A percentile compares a stretch with the other conserved stretches of the same genome.
Evolutionary conservation across 1,284 basidiomycete genomes (phyloP).

Genomic region (Cutaneotrichosporon cavernicola): DNA sequence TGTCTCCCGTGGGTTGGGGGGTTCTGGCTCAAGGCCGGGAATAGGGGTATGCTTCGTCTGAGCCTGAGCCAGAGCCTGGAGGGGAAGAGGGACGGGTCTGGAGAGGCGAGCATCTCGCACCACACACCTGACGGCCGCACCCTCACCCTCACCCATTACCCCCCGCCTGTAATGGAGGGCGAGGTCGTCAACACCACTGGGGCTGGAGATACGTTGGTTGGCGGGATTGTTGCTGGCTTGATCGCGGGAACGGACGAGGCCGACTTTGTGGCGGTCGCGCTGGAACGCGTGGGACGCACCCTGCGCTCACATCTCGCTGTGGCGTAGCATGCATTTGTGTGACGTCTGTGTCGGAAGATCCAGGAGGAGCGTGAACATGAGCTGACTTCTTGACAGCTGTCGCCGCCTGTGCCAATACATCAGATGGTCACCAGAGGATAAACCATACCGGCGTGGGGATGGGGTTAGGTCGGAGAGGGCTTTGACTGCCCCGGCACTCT

Average conservation of each 20-base stretch:
- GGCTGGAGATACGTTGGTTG: conserved; percentile 84
- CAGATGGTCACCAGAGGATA: no score
- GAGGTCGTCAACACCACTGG: conserved; percentile 75
- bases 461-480: no score
- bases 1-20: conserved; percentile 77
- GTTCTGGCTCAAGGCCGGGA: conserved; percentile 78
- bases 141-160: conserved; percentile 69
- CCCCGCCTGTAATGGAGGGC: conserved; percentile 58
- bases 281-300: conserved; percentile 37
- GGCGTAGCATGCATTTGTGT: background rate
- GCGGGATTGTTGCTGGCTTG: conserved; percentile 59
- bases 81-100: conserved; percentile 46
- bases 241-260: conserved; percentile 17
- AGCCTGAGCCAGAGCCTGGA: conserved; percentile 44
- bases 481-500: no score
- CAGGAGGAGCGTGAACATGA: no score
- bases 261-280: conserved; percentile 35
- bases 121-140: conserved; percentile 24
- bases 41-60: conserved; percentile 54
- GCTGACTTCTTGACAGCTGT: no score
- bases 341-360: background rate
- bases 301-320: conserved; percentile 39
- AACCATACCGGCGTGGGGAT: no score
- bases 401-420: no score
- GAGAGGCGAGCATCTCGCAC: conserved; percentile 47